A percentile compares a stretch with the other conserved stretches of the same genome.
phyloP scores from a whole-genome alignment of 495 filamentous ascomycete genomes.

The Penicillium odoratum region DNA sequence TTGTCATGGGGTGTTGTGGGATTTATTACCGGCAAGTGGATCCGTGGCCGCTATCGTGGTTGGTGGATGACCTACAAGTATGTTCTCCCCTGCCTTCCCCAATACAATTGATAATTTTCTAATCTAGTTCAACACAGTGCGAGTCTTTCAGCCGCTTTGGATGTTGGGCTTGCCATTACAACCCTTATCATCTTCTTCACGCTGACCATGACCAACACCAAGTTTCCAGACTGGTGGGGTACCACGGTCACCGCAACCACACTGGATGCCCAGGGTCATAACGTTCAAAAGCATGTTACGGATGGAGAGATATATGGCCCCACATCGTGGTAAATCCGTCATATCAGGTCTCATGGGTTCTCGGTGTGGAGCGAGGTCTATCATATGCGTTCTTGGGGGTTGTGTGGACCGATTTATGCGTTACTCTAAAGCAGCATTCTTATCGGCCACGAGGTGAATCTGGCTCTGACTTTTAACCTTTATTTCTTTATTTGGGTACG shows the following conservation, averaged over 20 bases:
- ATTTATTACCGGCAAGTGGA: slow-evolving; percentile 64
- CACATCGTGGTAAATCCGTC: slow-evolving; percentile 34
- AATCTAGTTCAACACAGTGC: neutral
- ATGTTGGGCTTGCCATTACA: slow-evolving; percentile 63
- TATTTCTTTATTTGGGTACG: too few species aligned
- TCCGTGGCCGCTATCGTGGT: slow-evolving; percentile 60
- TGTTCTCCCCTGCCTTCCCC: slow-evolving; percentile 39
- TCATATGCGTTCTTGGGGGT: too few species aligned
- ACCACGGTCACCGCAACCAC: slow-evolving; percentile 49
- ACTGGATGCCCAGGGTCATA: slow-evolving; percentile 42
- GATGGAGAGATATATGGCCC: slow-evolving; percentile 63
- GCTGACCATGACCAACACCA: slow-evolving; percentile 52
- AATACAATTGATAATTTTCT: neutral
- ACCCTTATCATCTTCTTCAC: slow-evolving; percentile 74
- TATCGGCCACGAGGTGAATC: too few species aligned
- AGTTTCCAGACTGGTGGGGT: slow-evolving; percentile 66
- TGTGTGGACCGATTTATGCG: too few species aligned
- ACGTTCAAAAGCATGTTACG: slow-evolving; percentile 32
- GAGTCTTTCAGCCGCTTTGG: slow-evolving; percentile 59
- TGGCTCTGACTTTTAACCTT: too few species aligned
- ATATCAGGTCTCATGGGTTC: too few species aligned
- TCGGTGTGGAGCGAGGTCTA: too few species aligned
- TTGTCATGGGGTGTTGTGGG: slow-evolving; percentile 68
- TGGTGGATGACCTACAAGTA: slow-evolving; percentile 85
- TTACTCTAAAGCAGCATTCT: too few species aligned